Conservation (phyloP, 495 filamentous ascomycete genomes). For the Echria macrotheca region DNA sequence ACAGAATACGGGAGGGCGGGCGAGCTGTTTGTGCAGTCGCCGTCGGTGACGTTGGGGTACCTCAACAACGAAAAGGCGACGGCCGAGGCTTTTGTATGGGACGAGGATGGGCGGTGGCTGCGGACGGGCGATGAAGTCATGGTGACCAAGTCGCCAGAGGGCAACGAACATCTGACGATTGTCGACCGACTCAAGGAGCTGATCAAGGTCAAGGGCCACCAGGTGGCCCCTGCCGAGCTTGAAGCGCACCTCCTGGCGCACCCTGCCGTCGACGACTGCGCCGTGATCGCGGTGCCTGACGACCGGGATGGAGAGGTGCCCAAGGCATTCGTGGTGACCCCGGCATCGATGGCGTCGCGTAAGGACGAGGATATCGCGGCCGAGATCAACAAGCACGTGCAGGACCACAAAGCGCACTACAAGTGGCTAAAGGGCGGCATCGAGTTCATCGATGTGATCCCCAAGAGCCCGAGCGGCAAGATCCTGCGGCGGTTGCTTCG, state of each 20-base stretch:
- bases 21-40: conserved; percentile 71
- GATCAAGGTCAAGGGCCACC: conserved; percentile 89
- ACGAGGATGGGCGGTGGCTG: conserved; percentile 71
- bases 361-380: conserved; percentile 46
- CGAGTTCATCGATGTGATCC: conserved; percentile 67
- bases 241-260: conserved; percentile 85
- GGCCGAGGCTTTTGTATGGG: conserved; percentile 68
- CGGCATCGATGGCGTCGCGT: conserved; percentile 53
- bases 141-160: conserved; percentile 54
- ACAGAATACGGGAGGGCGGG: conserved; percentile 70
- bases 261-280: conserved; percentile 72
- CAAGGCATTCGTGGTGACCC: conserved; percentile 82
- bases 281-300: conserved; percentile 76
- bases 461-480: conserved; percentile 92
- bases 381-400: conserved; percentile 69
- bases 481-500: conserved; percentile 76
- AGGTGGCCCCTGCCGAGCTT: conserved; percentile 89
- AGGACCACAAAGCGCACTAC: conserved; percentile 76
- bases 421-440: conserved; percentile 89
- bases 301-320: conserved; percentile 74
- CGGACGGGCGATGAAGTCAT: conserved; percentile 82
- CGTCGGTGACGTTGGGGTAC: conserved; percentile 76
- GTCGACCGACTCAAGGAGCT: conserved; percentile 90
- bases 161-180: conserved; percentile 74
- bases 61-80: conserved; percentile 80